Evolutionary conservation across 2,329 filamentous ascomycete species (phyloP).

Genomic region (Aspergillus costaricaensis): DNA sequence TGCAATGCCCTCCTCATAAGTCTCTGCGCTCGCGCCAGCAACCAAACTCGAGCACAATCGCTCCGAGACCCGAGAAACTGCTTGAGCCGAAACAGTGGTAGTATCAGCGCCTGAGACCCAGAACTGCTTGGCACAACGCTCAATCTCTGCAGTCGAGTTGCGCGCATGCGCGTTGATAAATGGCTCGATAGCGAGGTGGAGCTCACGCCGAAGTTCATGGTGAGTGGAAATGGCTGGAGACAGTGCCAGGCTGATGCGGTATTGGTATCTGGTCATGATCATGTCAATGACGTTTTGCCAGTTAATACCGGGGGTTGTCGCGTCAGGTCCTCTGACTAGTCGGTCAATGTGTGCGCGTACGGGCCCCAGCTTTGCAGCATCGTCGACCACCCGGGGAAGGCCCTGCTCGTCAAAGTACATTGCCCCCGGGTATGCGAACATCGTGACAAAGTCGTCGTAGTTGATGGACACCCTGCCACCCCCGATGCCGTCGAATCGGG

Average conservation of each 20-base stretch:
- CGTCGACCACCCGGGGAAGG: not conserved
- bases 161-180: not conserved
- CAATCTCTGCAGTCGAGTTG: not conserved
- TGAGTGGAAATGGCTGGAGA: not conserved
- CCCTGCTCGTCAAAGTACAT: not conserved
- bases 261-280: not conserved
- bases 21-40: not conserved
- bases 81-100: not conserved
- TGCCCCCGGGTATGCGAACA: not conserved
- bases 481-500: not conserved
- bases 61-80: not conserved
- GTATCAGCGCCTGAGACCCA: not conserved
- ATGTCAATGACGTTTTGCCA: not conserved
- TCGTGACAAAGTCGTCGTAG: not conserved
- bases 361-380: not conserved
- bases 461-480: not conserved
- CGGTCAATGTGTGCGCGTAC: not conserved
- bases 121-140: not conserved
- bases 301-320: not conserved
- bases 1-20: not conserved
- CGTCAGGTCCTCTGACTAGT: not conserved
- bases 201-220: not conserved
- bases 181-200: not conserved
- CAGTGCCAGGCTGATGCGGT: not conserved
- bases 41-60: not conserved